These are phyloP conservation scores for Sextonia rubra DNA, from an alignment of 164 flowering plant genomes.

Conservation along the genomic window DNA sequence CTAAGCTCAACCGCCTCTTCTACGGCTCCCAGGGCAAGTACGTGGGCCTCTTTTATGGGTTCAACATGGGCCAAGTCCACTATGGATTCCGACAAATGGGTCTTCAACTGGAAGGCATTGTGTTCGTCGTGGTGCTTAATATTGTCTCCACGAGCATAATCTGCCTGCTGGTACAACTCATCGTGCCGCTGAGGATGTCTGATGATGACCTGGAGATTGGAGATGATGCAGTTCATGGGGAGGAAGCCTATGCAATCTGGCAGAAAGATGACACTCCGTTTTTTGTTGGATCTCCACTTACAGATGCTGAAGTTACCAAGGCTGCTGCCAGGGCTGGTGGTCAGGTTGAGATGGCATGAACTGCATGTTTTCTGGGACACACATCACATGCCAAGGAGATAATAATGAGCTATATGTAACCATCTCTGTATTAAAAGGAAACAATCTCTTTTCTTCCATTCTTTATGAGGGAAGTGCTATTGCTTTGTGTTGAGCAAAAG, in stretches of 20 bases:
- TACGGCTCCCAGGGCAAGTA: slow-evolving; percentile 3
- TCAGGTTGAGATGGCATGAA: slow-evolving; percentile 12
- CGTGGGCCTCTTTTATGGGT: slow-evolving; percentile 35
- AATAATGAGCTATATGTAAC: too few species aligned
- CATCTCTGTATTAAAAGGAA: too few species aligned
- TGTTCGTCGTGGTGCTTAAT: slow-evolving; percentile 24
- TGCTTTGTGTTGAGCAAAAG: too few species aligned
- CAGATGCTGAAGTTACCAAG: slow-evolving; percentile 14
- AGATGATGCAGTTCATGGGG: slow-evolving; percentile 37
- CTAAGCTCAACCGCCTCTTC: slow-evolving; percentile 32
- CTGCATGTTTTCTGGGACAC: background rate
- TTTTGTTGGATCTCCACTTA: slow-evolving; percentile 7
- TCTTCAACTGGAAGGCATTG: slow-evolving; percentile 30
- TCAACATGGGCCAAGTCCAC: slow-evolving; percentile 11
- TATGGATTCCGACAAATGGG: slow-evolving; percentile 33
- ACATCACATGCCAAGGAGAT: too few species aligned
- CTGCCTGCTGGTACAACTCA: slow-evolving; percentile 25
- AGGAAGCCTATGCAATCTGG: slow-evolving; percentile 39
- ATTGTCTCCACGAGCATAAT: slow-evolving; percentile 24
- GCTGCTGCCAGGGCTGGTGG: slow-evolving; percentile 1
- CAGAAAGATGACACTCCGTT: slow-evolving; percentile 24
- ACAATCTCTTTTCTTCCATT: too few species aligned
- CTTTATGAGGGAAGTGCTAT: too few species aligned
- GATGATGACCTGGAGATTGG: slow-evolving; percentile 37
- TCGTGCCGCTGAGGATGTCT: slow-evolving; percentile 34